Conservation (phyloP, 345 rosid genomes). For the Boechera stricta region DNA sequence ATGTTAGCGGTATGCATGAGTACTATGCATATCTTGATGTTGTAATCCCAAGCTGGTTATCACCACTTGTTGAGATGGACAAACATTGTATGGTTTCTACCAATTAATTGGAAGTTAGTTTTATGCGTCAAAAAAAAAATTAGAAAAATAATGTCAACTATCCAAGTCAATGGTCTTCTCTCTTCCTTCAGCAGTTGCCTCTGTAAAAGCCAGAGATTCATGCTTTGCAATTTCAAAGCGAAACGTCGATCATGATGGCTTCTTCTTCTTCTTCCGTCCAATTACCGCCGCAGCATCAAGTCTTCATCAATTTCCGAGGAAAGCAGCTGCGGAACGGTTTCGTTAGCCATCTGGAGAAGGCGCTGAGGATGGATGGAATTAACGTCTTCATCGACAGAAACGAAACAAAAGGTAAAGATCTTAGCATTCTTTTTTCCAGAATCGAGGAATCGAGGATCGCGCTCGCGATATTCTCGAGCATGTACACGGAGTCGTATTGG, state of each 20-base stretch:
- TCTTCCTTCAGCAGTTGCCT: too few relatives aligned
- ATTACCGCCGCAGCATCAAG: neutral
- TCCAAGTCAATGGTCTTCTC: too few relatives aligned
- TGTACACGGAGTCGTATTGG: neutral
- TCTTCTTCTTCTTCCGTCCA: neutral
- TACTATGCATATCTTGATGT: too few relatives aligned
- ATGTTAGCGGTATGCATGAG: too few relatives aligned
- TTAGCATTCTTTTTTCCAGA: neutral
- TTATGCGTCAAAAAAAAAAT: too few relatives aligned
- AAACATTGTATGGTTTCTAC: too few relatives aligned
- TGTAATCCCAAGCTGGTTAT: too few relatives aligned
- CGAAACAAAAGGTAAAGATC: neutral
- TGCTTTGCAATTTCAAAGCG: too few relatives aligned
- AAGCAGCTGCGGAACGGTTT: neutral
- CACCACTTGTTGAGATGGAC: too few relatives aligned
- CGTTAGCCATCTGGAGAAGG: constrained; percentile 31
- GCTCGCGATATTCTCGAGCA: constrained; percentile 9
- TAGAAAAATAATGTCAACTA: too few relatives aligned
- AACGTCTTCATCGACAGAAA: constrained; percentile 8
- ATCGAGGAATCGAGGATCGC: constrained; percentile 17
- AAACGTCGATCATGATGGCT: neutral
- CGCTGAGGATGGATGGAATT: neutral
- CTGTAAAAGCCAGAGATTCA: too few relatives aligned
- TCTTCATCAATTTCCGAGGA: constrained; percentile 34
- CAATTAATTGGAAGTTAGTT: too few relatives aligned